Conservation (phyloP, 805 yeast species). For the Trichomonascus vanleenenianus region DNA sequence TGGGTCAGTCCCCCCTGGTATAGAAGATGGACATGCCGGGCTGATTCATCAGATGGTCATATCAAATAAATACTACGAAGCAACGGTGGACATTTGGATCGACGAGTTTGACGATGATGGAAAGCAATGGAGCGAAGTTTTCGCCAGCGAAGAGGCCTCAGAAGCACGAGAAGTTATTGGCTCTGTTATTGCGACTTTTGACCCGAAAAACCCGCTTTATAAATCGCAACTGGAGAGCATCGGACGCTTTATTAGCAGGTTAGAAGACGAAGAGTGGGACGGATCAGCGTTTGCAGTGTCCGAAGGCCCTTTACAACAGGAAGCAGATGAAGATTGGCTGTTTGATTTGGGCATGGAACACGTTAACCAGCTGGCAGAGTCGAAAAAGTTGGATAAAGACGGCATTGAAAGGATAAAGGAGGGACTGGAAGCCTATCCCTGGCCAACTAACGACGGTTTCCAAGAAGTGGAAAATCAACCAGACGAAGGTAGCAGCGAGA, state of each 20-base stretch:
- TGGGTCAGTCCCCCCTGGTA: slow-evolving; percentile 17
- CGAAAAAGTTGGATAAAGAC: slow-evolving; percentile 11
- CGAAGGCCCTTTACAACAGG: slow-evolving; percentile 8
- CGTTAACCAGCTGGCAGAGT: slow-evolving; percentile 12
- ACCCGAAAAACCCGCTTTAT: slow-evolving; percentile 10
- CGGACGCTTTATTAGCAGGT: slow-evolving; percentile 14
- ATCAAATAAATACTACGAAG: slow-evolving; percentile 28
- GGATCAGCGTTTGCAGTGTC: slow-evolving; percentile 23
- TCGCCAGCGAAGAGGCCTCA: slow-evolving; percentile 27
- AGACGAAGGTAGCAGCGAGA: slow-evolving; percentile 5
- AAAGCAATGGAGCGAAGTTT: slow-evolving; percentile 26
- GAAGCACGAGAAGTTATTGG: slow-evolving; percentile 31
- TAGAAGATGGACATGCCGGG: slow-evolving; percentile 23
- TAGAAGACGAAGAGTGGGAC: slow-evolving; percentile 21
- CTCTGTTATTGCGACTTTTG: slow-evolving; percentile 29
- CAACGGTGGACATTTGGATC: slow-evolving; percentile 28
- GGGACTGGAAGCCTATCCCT: slow-evolving; percentile 21
- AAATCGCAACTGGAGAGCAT: slow-evolving; percentile 12
- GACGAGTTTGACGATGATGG: slow-evolving; percentile 26
- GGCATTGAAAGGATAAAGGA: slow-evolving; percentile 25
- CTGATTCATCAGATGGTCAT: slow-evolving; percentile 20
- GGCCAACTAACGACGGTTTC: slow-evolving; percentile 11
- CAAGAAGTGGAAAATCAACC: slow-evolving; percentile 11
- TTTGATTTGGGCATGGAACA: slow-evolving; percentile 24
- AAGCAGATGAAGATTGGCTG: slow-evolving; percentile 8